Base-by-base conservation (phyloP, 2,329 filamentous ascomycete genomes). In the Aspergillus sp. region DNA sequence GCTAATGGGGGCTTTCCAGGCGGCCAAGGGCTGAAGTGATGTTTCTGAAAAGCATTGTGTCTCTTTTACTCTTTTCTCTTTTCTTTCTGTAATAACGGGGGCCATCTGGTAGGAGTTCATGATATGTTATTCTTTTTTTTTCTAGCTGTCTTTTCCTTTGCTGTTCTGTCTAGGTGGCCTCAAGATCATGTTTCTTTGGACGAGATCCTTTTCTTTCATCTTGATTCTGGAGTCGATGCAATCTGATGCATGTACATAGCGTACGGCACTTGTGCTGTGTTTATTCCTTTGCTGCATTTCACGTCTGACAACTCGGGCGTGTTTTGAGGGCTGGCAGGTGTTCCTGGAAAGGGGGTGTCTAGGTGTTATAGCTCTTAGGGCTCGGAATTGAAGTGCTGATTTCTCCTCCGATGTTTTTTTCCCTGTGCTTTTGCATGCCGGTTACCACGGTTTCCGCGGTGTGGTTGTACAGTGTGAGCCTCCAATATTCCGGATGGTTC, bases 1-100 rank as follows among this genome's bases (percentile, higher is more conserved):
- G 44, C 81, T 83, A 27, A 89, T 91, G 72, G 87, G 87, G 42
- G 79, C 76, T 62, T 91, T 91, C 55, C 66, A 68, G 42, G 51
- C 61, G 42, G 57, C 54, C 30, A 65, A 64, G 53, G 55, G 55
- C 47, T 66, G 52, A 61, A 19, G 19, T 19, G 52, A 28, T 32
- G 30, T 6, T 6, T 32, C 6, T 32, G 30, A 32, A 32, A 41
- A 34, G 36, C 36, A 28, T 35, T 48, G 38, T 35, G 36, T 45
- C 29, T 33, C 39, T 46, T 44, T 33, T 46, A 27, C 27, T 19
- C 26, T n/a, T 48, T 51, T 47, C 42, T 32, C 30, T 32, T 32
- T 32, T 32, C 8, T 32, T 32, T 32, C 30, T 32, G 6, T 32
- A 1, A 32, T 32, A 6, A 32, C 1, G 30, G 30, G 29, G 30